Percentiles rank a stretch among this genome's conserved stretches.
Conservation (phyloP, 441 rosid species). For the Jatropha multifida region DNA sequence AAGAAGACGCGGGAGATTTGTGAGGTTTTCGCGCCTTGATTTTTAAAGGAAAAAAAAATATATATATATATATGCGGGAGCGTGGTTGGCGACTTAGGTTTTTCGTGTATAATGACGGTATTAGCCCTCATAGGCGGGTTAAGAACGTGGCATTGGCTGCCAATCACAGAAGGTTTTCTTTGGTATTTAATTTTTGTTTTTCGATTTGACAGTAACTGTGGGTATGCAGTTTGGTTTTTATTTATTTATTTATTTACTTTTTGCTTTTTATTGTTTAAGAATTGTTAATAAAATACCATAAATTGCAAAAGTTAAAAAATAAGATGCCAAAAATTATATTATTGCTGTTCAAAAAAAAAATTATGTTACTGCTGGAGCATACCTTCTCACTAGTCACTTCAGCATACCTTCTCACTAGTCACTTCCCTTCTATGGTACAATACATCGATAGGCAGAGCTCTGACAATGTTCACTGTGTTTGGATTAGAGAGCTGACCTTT, state of each 20-base stretch:
- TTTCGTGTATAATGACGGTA: neutral
- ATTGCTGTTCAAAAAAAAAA: too few species aligned
- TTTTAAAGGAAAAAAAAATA: conserved; percentile 17
- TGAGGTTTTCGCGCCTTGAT: conserved; percentile 56
- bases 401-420: too few species aligned
- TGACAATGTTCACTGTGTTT: too few species aligned
- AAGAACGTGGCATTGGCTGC: neutral
- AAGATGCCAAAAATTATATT: too few species aligned
- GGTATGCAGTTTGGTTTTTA: neutral
- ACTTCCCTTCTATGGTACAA: too few species aligned
- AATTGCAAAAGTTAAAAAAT: too few species aligned
- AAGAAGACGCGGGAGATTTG: conserved; percentile 55
- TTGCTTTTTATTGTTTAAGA: neutral
- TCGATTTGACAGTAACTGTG: neutral
- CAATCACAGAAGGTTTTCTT: neutral
- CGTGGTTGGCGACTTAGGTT: neutral
- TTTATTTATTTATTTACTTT: neutral
- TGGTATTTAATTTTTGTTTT: neutral
- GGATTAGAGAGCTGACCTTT: too few species aligned
- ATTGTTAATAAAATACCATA: too few species aligned
- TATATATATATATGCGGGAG: neutral
- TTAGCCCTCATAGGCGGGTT: neutral
- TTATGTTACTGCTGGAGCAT: too few species aligned
- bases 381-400: too few species aligned
- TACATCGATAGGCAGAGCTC: too few species aligned